A percentile compares a stretch with the other conserved stretches of the same genome.
Evolutionary conservation across 2,329 filamentous ascomycete genomes (phyloP).

Genomic region (Escovopsis sp.): DNA sequence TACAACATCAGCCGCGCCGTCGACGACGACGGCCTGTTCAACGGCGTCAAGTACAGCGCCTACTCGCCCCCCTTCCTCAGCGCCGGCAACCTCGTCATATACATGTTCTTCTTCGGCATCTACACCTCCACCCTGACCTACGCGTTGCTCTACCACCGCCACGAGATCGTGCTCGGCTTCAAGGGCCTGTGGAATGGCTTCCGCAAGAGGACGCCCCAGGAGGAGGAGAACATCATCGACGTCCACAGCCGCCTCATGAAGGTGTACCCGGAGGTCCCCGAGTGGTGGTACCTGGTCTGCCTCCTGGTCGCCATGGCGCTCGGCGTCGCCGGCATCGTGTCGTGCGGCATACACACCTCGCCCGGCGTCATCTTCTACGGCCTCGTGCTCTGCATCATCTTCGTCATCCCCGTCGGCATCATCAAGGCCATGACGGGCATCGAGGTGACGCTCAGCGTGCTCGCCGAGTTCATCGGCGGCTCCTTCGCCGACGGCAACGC

Average conservation of each 20-base stretch:
- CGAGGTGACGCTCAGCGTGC: conserved; percentile 36
- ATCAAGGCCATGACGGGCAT: conserved; percentile 39
- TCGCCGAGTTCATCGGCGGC: conserved; percentile 40
- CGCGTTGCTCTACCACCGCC: conserved; percentile 35
- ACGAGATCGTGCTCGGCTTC: conserved; percentile 35
- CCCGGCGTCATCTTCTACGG: conserved; percentile 37
- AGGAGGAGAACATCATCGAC: conserved; percentile 25
- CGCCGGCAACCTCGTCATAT: conserved; percentile 35
- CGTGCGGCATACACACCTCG: conserved; percentile 35
- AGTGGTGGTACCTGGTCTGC: conserved; percentile 37
- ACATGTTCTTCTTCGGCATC: conserved; percentile 40
- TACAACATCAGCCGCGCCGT: conserved; percentile 32
- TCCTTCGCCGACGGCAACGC: conserved; percentile 35
- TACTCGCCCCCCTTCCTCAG: conserved; percentile 39
- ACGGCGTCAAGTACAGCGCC: conserved; percentile 28
- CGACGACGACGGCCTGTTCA: conserved; percentile 29
- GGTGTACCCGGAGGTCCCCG: conserved; percentile 32
- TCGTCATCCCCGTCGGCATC: conserved; percentile 37
- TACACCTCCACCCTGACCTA: conserved; percentile 38
- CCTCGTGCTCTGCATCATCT: conserved; percentile 32
- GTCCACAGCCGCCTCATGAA: conserved; percentile 35
- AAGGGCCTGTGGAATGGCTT: conserved; percentile 31
- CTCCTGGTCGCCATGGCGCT: conserved; percentile 29
- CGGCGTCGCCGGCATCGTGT: conserved; percentile 31
- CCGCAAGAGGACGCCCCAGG: conserved; percentile 22